Percentiles rank a stretch among this genome's conserved stretches.
These are phyloP conservation scores for Cadophora malorum DNA, from an alignment of 2,329 filamentous ascomycete species.

Conservation along the genomic window DNA sequence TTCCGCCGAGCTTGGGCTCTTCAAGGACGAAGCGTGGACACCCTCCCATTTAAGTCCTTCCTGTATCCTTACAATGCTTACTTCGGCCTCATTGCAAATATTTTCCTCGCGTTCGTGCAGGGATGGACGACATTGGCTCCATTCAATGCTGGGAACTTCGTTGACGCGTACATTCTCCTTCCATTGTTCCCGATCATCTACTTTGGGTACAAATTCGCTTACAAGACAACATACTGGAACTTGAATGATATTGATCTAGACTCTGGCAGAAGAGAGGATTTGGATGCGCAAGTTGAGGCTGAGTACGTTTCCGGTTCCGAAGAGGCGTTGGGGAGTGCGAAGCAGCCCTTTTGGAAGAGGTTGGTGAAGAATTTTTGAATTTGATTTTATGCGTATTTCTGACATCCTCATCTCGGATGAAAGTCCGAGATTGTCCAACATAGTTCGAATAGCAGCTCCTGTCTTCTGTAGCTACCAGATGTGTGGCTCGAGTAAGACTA, in stretches of 20 bases:
- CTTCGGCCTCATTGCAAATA: conserved; percentile 62
- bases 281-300: conserved; percentile 49
- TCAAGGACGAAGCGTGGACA: conserved; percentile 61
- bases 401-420: no score
- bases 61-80: conserved; percentile 65
- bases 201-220: conserved; percentile 59
- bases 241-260: conserved; percentile 62
- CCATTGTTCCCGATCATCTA: conserved; percentile 66
- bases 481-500: background rate
- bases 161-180: conserved; percentile 67
- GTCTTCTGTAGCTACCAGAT: no score
- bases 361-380: conserved; percentile 12
- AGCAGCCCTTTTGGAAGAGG: conserved; percentile 14
- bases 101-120: conserved; percentile 65
- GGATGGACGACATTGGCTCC: conserved; percentile 66
- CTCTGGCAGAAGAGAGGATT: conserved; percentile 59
- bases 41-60: conserved; percentile 62
- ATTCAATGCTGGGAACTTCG: conserved; percentile 63
- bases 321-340: background rate
- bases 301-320: conserved; percentile 23
- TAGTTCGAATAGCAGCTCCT: no score
- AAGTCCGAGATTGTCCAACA: no score
- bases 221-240: conserved; percentile 58
- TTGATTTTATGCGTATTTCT: background rate
- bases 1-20: conserved; percentile 68